Evolutionary conservation across 2,329 filamentous ascomycete genomes (phyloP).

Genomic region (Thelonectria discophora): DNA sequence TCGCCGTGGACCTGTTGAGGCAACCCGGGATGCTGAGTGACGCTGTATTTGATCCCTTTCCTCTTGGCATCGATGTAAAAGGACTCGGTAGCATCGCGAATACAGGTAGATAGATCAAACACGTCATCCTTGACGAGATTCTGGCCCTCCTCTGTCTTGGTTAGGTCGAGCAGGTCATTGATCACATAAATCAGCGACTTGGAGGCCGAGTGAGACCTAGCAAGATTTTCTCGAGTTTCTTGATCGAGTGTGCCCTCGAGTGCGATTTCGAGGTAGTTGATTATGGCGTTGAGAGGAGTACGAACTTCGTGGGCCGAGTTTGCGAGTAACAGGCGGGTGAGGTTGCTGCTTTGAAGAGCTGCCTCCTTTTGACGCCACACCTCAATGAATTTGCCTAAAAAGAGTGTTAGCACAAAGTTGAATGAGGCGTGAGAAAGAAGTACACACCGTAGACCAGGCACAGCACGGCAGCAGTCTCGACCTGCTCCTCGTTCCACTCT

Average conservation of each 20-base stretch:
- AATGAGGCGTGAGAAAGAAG: not conserved
- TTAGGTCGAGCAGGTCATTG: constrained; percentile 88
- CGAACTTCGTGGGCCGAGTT: constrained; percentile 94
- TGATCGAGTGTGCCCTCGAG: constrained; percentile 81
- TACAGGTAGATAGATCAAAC: constrained; percentile 75
- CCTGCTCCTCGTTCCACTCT: constrained; percentile 89
- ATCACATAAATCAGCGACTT: constrained; percentile 95
- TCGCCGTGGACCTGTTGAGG: constrained; percentile 80
- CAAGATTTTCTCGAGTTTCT: constrained; percentile 85
- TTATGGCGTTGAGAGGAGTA: constrained; percentile 90
- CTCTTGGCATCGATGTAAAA: constrained; percentile 78
- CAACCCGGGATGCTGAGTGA: constrained; percentile 72
- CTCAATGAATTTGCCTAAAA: constrained; percentile 77
- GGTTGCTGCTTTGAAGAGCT: constrained; percentile 80
- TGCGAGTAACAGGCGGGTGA: constrained; percentile 80
- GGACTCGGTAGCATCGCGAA: constrained; percentile 79
- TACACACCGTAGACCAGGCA: constrained; percentile 83
- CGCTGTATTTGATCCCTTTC: constrained; percentile 76
- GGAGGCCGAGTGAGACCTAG: constrained; percentile 87
- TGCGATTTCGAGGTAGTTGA: constrained; percentile 93
- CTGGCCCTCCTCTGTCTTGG: constrained; percentile 85
- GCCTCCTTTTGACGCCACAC: constrained; percentile 93
- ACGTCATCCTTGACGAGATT: constrained; percentile 81
- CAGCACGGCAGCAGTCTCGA: constrained; percentile 87
- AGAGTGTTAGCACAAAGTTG: constrained; percentile 3